Conservation (phyloP, 2,329 filamentous ascomycete genomes). For the Aspergillus sojae region DNA sequence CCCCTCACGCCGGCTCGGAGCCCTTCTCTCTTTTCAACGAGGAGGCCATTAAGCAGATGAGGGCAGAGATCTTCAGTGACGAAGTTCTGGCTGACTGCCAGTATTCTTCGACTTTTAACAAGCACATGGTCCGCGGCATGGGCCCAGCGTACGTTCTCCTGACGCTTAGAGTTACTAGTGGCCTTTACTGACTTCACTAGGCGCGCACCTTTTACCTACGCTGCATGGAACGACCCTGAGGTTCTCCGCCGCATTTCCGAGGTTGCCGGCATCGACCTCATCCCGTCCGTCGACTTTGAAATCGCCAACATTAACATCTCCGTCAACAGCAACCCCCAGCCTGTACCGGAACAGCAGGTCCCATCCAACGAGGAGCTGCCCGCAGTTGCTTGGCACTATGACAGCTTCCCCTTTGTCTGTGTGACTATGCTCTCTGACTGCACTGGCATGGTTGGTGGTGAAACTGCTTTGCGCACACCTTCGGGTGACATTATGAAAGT, state of each 20-base stretch:
- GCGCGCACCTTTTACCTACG: conserved; percentile 22
- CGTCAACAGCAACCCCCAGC: conserved; percentile 24
- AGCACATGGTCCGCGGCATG: conserved; percentile 55
- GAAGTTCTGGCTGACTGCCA: conserved; percentile 59
- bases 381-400: conserved; percentile 30
- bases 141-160: conserved; percentile 49
- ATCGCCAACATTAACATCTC: conserved; percentile 63
- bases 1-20: conserved; percentile 62
- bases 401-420: conserved; percentile 68
- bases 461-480: conserved; percentile 41
- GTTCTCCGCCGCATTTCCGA: conserved; percentile 57
- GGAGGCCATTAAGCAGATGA: conserved; percentile 63
- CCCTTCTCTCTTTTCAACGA: conserved; percentile 65
- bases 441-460: conserved; percentile 63
- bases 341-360: neutral
- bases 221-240: conserved; percentile 59
- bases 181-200: neutral
- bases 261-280: conserved; percentile 61
- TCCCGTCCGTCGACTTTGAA: conserved; percentile 60
- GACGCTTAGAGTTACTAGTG: neutral
- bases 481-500: neutral
- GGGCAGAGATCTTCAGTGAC: conserved; percentile 59
- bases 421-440: conserved; percentile 67
- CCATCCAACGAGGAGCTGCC: neutral
- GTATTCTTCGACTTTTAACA: conserved; percentile 59